Conservation (phyloP, 75 land plant species). For the Selaginella tamariscina region DNA sequence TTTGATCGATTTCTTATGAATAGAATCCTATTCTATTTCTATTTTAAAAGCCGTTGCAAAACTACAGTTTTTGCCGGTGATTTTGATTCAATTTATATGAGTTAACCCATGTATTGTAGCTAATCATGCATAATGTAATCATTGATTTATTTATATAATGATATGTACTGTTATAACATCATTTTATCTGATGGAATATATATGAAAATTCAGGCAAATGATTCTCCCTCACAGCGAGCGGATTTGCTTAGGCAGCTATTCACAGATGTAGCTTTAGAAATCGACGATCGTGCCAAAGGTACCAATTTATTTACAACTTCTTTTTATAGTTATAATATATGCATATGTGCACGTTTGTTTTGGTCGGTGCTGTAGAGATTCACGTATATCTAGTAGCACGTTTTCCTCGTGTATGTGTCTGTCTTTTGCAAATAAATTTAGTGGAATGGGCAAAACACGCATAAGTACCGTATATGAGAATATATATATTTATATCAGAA, state of each 20-base stretch:
- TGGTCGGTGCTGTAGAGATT: no score
- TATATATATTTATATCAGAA: no score
- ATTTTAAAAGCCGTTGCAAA: not conserved
- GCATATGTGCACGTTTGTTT: no score
- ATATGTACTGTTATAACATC: conserved; percentile 6
- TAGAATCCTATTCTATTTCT: not conserved
- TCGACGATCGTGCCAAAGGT: conserved; percentile 86
- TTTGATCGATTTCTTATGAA: not conserved
- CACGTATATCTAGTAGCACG: no score
- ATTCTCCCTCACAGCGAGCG: conserved; percentile 47
- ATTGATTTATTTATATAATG: not conserved
- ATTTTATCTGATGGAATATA: not conserved
- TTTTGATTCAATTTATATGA: not conserved
- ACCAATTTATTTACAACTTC: no score
- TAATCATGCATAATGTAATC: not conserved
- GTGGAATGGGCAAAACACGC: not conserved
- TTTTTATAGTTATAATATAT: no score
- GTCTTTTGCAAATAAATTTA: no score
- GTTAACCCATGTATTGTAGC: not conserved
- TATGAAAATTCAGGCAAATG: conserved; percentile 56
- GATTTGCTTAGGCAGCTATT: conserved; percentile 65
- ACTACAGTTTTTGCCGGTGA: not conserved
- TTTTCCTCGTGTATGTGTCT: no score
- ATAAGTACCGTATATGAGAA: no score
- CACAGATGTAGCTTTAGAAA: conserved; percentile 83